A percentile compares a stretch with the other conserved stretches of the same genome.
These are phyloP conservation scores for Xylaria sp. DNA, from an alignment of 2,329 filamentous ascomycete species.

Conservation along the genomic window DNA sequence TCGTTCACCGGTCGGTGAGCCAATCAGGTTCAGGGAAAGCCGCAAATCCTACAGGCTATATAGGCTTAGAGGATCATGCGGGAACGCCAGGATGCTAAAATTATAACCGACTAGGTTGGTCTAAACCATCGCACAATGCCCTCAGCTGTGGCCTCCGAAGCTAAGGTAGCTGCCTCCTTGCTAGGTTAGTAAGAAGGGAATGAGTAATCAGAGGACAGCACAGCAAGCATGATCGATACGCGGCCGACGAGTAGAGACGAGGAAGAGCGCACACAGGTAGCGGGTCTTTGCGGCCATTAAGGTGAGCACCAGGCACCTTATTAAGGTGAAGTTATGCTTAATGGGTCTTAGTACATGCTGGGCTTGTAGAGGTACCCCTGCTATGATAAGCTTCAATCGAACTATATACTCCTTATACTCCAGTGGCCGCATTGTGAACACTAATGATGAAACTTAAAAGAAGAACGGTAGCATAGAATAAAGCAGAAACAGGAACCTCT, in stretches of 20 bases:
- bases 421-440: not conserved
- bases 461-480: not conserved
- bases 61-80: not conserved
- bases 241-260: not conserved
- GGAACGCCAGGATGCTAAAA: not conserved
- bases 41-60: not conserved
- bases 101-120: not conserved
- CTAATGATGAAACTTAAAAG: not conserved
- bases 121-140: not conserved
- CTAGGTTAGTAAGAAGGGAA: not conserved
- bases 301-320: constrained; percentile 11
- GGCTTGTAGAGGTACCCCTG: constrained; percentile 20
- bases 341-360: not conserved
- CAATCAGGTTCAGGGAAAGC: not conserved
- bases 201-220: not conserved
- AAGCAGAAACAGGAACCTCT: not conserved
- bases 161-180: not conserved
- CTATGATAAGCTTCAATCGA: constrained; percentile 40
- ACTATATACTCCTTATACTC: not conserved
- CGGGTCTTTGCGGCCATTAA: not conserved
- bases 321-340: constrained; percentile 14
- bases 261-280: not conserved
- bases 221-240: not conserved
- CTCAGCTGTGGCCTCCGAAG: not conserved
- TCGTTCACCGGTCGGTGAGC: constrained; percentile 8